Base-by-base conservation (phyloP, 2,329 filamentous ascomycete species). In the Periconia sp. region DNA sequence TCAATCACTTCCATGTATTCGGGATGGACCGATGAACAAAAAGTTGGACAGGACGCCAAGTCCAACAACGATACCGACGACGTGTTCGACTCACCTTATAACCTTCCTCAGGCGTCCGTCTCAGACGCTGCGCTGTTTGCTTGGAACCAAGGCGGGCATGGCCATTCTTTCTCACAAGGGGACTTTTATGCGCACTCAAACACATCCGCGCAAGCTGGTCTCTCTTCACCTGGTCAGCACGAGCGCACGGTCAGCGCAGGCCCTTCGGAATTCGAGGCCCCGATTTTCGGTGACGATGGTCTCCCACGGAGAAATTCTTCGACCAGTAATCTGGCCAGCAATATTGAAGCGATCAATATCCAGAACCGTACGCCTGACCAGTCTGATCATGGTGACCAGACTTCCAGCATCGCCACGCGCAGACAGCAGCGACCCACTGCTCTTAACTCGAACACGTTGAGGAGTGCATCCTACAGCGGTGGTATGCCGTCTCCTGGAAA, bases 391-490 rank as follows among this genome's bases (percentile, higher is more conserved):
- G 63, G 72, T 53, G 56, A 58, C 41, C 70, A 74, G 43, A 72
- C 75, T 9, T 70, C 74, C 2, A 75, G 70, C 55, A 74, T 78
- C 54, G 76, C 76, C 30, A 68, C 71, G 7, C 65, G 76, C 19
- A 63, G 76, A 46, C 76, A 77, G 43, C 71, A 74, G 49, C 70
- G 66, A 18, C 76, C 69, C 54, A 74, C 72, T 55, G 76, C 70
- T 49, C 68, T 74, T 55, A 76, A 63, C 57, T 69, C 64, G 47
- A 76, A 55, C 58, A 75, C 69, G 44, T 65, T 70, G 53, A 68
- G 69, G 59, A 80, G 75, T 60, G 74, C 68, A 33, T 77, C 76
- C 0, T 77, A 77, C 61, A 73, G 68, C 27, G 68, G 70, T 41
- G 67, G 71, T 9, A 70, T 76, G 70, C 68, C 70, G 20, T 72